Base-by-base conservation (phyloP, 2,329 filamentous ascomycete genomes). In the Pseudogymnoascus sp. region DNA sequence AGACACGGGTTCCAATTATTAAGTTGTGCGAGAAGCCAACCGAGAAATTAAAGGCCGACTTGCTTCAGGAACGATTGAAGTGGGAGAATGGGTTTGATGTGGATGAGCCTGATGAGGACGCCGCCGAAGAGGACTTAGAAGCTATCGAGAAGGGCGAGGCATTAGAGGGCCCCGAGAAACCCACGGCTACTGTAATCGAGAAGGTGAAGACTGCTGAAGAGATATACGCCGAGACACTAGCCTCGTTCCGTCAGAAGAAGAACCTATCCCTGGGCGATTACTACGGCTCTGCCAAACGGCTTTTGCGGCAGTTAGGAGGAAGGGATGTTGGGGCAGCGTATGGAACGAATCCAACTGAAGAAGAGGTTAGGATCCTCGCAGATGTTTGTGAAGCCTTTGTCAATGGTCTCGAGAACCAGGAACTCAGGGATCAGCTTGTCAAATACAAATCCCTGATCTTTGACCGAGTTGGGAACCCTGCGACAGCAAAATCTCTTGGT, bases 1-100 rank as follows among this genome's bases (percentile, higher is more conserved):
- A 85, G 60, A 94, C 91, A 1, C 81, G 91, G 64, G 88, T 96
- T 3, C 90, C 91, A 0, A 95, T 96, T 65, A 87, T 96, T 71
- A 94, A 95, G 70, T 79, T 96, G 14, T 96, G 91, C 68, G 81
- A 93, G 70, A 81, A 76, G 41, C 91, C 91, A 2, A 79, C 82
- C 0, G 73, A 79, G 1, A 77, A 81, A 61, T 77, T 95, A 1
- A 81, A 81, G 12, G 70, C 76, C 8, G 84, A 83, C 61, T 78
- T 95, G 4, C 69, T 82, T 4, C 79, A 84, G 34, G 87, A 88
- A 67, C 82, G 89, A 6, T 74, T 77, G 43, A 90, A 86, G 68
- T 93, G 89, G 88, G 89, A 93, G 65, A 79, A 74, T 47, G 83
- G 78, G 47, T 77, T 74, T 58, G 76, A 72, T 3, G 71, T 73